These are phyloP conservation scores for Elaeagnus macrophylla DNA, from an alignment of 306 rosid species.

Conservation along the genomic window DNA sequence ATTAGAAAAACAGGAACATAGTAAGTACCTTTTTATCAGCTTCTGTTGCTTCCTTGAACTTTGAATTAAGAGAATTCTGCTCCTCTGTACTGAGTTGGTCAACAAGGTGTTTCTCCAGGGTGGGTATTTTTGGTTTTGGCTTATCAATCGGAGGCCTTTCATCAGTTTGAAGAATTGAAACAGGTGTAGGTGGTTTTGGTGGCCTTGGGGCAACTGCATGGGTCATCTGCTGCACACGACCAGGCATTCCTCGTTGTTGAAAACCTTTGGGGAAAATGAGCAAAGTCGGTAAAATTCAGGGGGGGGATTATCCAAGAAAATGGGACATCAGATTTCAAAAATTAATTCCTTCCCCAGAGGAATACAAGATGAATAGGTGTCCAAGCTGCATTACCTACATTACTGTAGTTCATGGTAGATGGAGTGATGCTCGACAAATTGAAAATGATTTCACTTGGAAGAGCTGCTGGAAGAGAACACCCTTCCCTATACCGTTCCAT, in stretches of 20 bases:
- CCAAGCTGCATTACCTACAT: slow-evolving; percentile 47
- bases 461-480: slow-evolving; percentile 62
- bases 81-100: slow-evolving; percentile 82
- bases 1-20: slow-evolving; percentile 14
- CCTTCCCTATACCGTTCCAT: slow-evolving; percentile 98
- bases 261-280: slow-evolving; percentile 31
- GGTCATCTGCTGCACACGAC: slow-evolving; percentile 35
- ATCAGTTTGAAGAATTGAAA: slow-evolving; percentile 44
- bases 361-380: slow-evolving; percentile 63
- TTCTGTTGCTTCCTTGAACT: slow-evolving; percentile 76
- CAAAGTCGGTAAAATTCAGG: slow-evolving; percentile 19
- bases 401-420: slow-evolving; percentile 36
- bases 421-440: slow-evolving; percentile 56
- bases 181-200: slow-evolving; percentile 69
- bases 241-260: slow-evolving; percentile 57
- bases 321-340: slow-evolving; percentile 1
- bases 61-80: slow-evolving; percentile 59
- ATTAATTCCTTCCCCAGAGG: slow-evolving; percentile 11
- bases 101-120: slow-evolving; percentile 76
- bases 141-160: slow-evolving; percentile 42
- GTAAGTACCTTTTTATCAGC: slow-evolving; percentile 72
- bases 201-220: slow-evolving; percentile 52
- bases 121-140: slow-evolving; percentile 64
- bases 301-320: slow-evolving; percentile 9
- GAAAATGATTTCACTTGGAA: slow-evolving; percentile 62